These are phyloP conservation scores for Aegilops tauschii DNA, from an alignment of 176 grass and related monocot genomes.

Conservation along the genomic window DNA sequence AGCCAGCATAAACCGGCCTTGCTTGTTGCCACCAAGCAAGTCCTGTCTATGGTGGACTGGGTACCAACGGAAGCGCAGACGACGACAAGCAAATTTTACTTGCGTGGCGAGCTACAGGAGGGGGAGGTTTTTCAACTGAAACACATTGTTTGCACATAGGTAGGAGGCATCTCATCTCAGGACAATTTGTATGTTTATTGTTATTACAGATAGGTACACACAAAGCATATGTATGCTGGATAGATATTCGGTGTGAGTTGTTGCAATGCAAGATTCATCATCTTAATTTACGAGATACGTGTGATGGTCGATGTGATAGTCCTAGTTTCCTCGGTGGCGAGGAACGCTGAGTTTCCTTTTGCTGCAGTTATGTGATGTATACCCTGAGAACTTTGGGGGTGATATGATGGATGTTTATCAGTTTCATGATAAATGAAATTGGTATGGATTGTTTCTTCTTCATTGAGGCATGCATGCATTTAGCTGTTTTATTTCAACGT, in stretches of 20 bases:
- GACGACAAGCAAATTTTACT: background rate
- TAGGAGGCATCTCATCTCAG: background rate
- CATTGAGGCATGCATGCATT: too few relatives aligned
- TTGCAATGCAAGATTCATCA: constrained; percentile 12
- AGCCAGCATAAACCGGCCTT: background rate
- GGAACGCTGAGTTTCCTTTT: too few relatives aligned
- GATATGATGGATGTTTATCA: background rate
- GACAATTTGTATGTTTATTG: background rate
- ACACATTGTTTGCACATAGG: constrained; percentile 26
- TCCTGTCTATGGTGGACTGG: background rate
- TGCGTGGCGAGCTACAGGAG: background rate
- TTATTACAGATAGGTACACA: background rate
- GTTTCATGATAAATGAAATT: too few relatives aligned
- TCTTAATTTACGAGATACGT: background rate
- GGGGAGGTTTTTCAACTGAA: background rate
- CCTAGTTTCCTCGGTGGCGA: background rate
- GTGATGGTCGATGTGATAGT: background rate
- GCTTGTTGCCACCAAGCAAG: background rate
- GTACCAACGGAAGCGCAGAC: background rate
- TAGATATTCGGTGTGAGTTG: constrained; percentile 1
- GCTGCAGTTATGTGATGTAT: too few relatives aligned
- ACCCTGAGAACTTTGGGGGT: background rate
- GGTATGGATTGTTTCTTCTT: too few relatives aligned
- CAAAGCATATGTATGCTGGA: background rate
- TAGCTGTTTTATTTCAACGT: too few relatives aligned